phyloP scores from a whole-genome alignment of 2,329 filamentous ascomycete species.

The Coniella vitis region DNA sequence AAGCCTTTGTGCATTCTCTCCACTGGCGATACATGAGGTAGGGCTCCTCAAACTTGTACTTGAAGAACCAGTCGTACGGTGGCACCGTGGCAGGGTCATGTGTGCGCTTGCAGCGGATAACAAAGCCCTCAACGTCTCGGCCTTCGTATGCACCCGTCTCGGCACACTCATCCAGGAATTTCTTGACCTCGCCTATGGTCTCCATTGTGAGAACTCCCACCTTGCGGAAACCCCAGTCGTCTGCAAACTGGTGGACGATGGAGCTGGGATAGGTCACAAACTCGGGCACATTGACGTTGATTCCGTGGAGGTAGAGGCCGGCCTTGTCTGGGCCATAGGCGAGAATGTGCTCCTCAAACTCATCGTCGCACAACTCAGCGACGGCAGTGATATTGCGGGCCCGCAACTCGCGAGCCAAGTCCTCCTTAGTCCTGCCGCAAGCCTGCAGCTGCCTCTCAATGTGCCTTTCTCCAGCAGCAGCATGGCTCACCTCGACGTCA shows the following conservation, averaged over 20 bases:
- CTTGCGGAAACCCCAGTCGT: constrained; percentile 90
- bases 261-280: constrained; percentile 81
- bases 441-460: constrained; percentile 71
- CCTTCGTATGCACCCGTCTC: constrained; percentile 87
- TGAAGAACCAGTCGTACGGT: constrained; percentile 98
- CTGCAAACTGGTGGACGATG: constrained; percentile 83
- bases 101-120: constrained; percentile 77
- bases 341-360: constrained; percentile 93
- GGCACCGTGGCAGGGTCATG: constrained; percentile 41
- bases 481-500: constrained; percentile 72
- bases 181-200: constrained; percentile 64
- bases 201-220: constrained; percentile 74
- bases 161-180: constrained; percentile 76
- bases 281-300: constrained; percentile 90
- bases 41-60: constrained; percentile 98
- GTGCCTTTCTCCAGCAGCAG: constrained; percentile 73
- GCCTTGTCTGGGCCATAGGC: constrained; percentile 77
- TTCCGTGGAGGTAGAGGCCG: constrained; percentile 89
- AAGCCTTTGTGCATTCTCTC: constrained; percentile 89
- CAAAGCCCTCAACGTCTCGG: constrained; percentile 93
- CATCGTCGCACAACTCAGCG: constrained; percentile 91
- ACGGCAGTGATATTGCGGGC: constrained; percentile 87
- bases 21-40: constrained; percentile 99
- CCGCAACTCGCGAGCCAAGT: constrained; percentile 70
- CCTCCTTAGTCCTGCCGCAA: constrained; percentile 69